Percentiles rank a stretch among this genome's conserved stretches.
Conservation (phyloP, 148 eudicot species). For the Fagopyrum esculentum region DNA sequence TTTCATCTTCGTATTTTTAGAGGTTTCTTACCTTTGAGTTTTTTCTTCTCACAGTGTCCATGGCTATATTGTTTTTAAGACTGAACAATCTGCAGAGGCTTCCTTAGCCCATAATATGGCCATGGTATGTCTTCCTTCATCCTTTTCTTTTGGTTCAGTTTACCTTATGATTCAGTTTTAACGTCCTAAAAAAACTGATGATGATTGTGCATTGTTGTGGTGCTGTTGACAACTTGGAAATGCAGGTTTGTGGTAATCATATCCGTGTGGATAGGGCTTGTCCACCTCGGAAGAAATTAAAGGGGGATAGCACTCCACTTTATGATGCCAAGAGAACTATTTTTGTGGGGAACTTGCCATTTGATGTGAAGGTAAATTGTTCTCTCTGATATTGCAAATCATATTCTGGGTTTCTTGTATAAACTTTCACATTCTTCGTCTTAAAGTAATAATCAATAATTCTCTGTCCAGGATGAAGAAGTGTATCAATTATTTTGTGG, state of each 20-base stretch:
- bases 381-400: neutral
- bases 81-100: constrained; percentile 78
- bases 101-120: constrained; percentile 90
- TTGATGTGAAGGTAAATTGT: constrained; percentile 85
- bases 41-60: constrained; percentile 51
- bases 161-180: neutral
- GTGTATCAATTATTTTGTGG: constrained; percentile 58
- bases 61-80: constrained; percentile 77
- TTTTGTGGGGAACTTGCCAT: constrained; percentile 88
- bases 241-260: constrained; percentile 85
- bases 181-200: neutral
- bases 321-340: constrained; percentile 80
- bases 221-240: neutral
- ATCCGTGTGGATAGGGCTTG: constrained; percentile 96
- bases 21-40: neutral
- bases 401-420: constrained; percentile 1
- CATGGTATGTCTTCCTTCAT: constrained; percentile 43
- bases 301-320: constrained; percentile 60
- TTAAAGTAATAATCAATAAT: neutral
- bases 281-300: constrained; percentile 94
- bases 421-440: neutral
- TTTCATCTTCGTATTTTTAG: constrained; percentile 9
- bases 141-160: neutral
- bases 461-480: constrained; percentile 70
- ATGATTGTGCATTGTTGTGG: neutral